Conservation (phyloP, 768 basidiomycete genomes). For the Serendipita indica region DNA sequence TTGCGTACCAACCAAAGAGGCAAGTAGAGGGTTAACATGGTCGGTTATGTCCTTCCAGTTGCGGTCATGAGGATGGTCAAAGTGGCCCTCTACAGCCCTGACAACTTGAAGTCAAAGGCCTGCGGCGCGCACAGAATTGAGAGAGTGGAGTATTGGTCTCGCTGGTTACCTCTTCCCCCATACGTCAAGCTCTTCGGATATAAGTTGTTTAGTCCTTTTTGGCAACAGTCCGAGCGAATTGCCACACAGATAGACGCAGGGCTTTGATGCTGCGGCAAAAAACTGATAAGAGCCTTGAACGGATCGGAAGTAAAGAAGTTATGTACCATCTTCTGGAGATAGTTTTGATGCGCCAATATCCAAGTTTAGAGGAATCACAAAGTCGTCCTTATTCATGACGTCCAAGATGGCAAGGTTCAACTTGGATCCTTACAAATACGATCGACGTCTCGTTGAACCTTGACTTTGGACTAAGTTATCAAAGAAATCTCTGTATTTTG, state of each 20-base stretch:
- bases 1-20: slow-evolving; percentile 63
- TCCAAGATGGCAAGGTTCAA: not conserved
- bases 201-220: slow-evolving; percentile 51
- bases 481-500: not conserved
- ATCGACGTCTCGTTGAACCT: not conserved
- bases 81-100: slow-evolving; percentile 82
- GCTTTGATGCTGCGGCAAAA: slow-evolving; percentile 27
- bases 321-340: slow-evolving; percentile 14
- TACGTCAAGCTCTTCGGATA: slow-evolving; percentile 68
- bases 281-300: no score
- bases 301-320: slow-evolving; percentile 1
- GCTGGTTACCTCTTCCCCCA: slow-evolving; percentile 47
- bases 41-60: slow-evolving; percentile 74
- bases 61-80: slow-evolving; percentile 68
- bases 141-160: slow-evolving; percentile 21
- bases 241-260: slow-evolving; percentile 80
- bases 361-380: slow-evolving; percentile 31
- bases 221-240: slow-evolving; percentile 84
- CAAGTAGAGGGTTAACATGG: slow-evolving; percentile 55
- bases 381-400: slow-evolving; percentile 13
- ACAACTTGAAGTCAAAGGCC: not conserved
- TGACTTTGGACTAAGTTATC: slow-evolving; percentile 1
- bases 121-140: slow-evolving; percentile 26
- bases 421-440: not conserved
- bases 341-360: slow-evolving; percentile 31